phyloP scores from a whole-genome alignment of 2,329 filamentous ascomycete genomes.

The Teratosphaeria pseudoeucalypti region DNA sequence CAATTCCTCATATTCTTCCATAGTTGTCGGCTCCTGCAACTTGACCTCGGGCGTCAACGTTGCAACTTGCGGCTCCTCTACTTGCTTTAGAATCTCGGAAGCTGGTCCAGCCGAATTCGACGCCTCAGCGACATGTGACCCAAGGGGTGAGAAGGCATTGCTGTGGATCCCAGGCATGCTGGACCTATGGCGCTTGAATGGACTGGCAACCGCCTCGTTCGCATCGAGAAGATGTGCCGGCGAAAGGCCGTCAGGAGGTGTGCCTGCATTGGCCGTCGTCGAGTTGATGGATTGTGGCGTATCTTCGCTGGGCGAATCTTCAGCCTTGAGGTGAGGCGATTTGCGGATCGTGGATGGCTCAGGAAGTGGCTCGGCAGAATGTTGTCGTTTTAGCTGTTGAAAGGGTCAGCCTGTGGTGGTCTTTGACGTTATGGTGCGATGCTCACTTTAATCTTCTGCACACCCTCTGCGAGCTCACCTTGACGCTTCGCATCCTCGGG shows the following conservation, averaged over 20 bases:
- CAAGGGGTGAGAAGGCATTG: slow-evolving; percentile 10
- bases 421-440: background rate
- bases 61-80: slow-evolving; percentile 25
- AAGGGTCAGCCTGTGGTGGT: background rate
- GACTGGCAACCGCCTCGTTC: slow-evolving; percentile 53
- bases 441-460: slow-evolving; percentile 69
- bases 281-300: slow-evolving; percentile 28
- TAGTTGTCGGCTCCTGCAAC: slow-evolving; percentile 9
- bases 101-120: slow-evolving; percentile 5
- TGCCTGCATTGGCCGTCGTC: slow-evolving; percentile 20
- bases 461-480: slow-evolving; percentile 68
- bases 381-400: slow-evolving; percentile 66
- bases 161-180: slow-evolving; percentile 38
- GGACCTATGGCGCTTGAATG: slow-evolving; percentile 64
- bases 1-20: slow-evolving; percentile 37
- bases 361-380: slow-evolving; percentile 60
- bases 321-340: slow-evolving; percentile 29
- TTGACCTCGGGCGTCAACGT: slow-evolving; percentile 20
- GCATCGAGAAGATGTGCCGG: slow-evolving; percentile 22
- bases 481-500: slow-evolving; percentile 63
- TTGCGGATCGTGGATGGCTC: slow-evolving; percentile 30
- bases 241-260: slow-evolving; percentile 21
- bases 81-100: slow-evolving; percentile 10
- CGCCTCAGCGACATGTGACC: slow-evolving; percentile 11
- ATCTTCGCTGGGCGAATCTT: slow-evolving; percentile 32